Percentiles rank a stretch among this genome's conserved stretches.
phyloP scores from a whole-genome alignment of 2,329 filamentous ascomycete genomes.

The Cordyceps sp. region DNA sequence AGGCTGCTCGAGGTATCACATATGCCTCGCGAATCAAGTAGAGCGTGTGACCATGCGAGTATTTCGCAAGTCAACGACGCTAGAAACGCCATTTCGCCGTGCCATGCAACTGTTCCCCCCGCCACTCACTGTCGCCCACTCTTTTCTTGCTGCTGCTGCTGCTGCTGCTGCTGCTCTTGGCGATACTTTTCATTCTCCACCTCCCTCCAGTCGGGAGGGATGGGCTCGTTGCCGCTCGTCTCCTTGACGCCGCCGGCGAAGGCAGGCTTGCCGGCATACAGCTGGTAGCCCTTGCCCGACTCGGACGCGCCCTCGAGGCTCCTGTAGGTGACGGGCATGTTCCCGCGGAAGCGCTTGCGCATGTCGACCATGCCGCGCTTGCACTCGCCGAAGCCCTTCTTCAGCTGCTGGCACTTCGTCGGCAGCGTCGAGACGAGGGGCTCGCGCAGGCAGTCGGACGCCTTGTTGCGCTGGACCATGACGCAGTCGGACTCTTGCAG shows the following conservation, averaged over 20 bases:
- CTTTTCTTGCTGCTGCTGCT: slow-evolving; percentile 8
- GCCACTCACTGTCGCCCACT: too few species aligned
- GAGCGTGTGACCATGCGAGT: too few species aligned
- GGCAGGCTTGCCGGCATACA: slow-evolving; percentile 65
- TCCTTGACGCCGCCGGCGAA: slow-evolving; percentile 47
- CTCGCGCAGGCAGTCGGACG: slow-evolving; percentile 72
- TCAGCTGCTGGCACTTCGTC: slow-evolving; percentile 77
- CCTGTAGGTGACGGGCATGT: slow-evolving; percentile 61
- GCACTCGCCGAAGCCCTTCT: slow-evolving; percentile 86
- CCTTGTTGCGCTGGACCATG: slow-evolving; percentile 74
- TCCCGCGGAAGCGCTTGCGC: slow-evolving; percentile 94
- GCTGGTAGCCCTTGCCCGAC: slow-evolving; percentile 42
- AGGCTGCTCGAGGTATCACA: too few species aligned
- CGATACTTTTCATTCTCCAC: slow-evolving; percentile 44
- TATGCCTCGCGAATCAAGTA: too few species aligned
- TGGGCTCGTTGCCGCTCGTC: slow-evolving; percentile 50
- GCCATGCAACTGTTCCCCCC: too few species aligned
- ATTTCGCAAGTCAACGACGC: too few species aligned
- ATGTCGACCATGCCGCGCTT: slow-evolving; percentile 95
- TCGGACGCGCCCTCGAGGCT: slow-evolving; percentile 37
- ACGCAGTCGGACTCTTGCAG: slow-evolving; percentile 95
- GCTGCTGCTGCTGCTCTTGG: slow-evolving; percentile 14
- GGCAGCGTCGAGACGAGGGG: slow-evolving; percentile 73
- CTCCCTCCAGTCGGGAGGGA: slow-evolving; percentile 45
- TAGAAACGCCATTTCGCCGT: too few species aligned